Evolutionary conservation across 352 stramenopile species (phyloP).

Genomic region (Nannochloropsis limnetica): DNA sequence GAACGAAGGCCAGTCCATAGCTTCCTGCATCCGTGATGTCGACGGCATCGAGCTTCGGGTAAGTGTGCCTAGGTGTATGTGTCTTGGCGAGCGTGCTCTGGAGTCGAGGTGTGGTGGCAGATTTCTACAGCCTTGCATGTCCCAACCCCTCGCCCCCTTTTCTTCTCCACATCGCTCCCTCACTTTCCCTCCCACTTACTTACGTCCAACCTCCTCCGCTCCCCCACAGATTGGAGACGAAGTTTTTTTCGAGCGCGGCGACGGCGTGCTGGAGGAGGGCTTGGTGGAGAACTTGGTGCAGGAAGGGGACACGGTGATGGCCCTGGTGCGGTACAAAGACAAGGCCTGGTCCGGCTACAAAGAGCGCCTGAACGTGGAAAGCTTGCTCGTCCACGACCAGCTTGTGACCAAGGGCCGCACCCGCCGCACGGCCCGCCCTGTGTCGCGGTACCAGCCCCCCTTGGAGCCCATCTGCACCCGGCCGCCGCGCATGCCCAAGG

Average conservation of each 20-base stretch:
- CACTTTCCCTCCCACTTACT: not conserved
- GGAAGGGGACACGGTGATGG: constrained; percentile 24
- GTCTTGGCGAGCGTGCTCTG: not conserved
- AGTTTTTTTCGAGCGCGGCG: constrained; percentile 5
- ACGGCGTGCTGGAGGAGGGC: constrained; percentile 10
- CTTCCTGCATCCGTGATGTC: not conserved
- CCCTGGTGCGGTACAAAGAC: not conserved
- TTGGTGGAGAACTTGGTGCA: constrained; percentile 1
- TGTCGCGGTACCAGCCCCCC: constrained; percentile 15
- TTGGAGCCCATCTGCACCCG: not conserved
- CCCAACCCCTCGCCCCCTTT: not conserved
- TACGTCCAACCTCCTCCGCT: not conserved
- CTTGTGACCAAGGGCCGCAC: constrained; percentile 7
- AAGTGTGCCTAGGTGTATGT: not conserved
- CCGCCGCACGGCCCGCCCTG: not conserved
- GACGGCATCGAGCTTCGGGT: not conserved
- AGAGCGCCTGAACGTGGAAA: not conserved
- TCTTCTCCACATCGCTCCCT: not conserved
- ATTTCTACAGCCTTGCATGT: not conserved
- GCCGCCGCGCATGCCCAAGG: not conserved
- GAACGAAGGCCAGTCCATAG: not conserved
- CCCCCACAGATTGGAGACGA: not conserved
- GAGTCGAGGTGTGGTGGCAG: not conserved
- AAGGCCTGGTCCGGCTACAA: constrained; percentile 32
- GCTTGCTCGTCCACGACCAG: constrained; percentile 26